Evolutionary conservation across 2,329 filamentous ascomycete species (phyloP), one percentile per base, ranked within the genome.

Genomic region (Paecilomyces dactylethromorphus): DNA sequence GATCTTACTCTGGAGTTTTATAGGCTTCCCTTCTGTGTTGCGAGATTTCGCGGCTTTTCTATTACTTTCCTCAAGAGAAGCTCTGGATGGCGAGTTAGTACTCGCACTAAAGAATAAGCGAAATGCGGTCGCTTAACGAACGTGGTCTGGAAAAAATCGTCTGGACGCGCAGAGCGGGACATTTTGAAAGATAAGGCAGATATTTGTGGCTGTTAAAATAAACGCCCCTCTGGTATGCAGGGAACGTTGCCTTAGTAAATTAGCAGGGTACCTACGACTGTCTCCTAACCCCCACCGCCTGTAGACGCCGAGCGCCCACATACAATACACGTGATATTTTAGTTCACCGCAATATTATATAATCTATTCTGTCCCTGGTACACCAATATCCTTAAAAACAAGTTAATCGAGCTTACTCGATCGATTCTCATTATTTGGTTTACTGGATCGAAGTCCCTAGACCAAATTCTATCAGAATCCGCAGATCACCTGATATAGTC

Each of bases 61-160:
- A 60, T 78, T 74, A 60, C 78, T 78, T 65, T 82, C 78, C 63
- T 71, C 72, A 52, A 77, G 65, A 26, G 83, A 77, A 53, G 83
- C 78, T 60, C 78, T 82, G 69, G 57, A 58, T 22, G 24, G 26
- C 57, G 56, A 59, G 45, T 65, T 56, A 65, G 64, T 58, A 49
- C 24, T 56, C 59, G 26, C 52, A 18, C 45, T 21, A 56, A 50
- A 26, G 35, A 56, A 35, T 55, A 45, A 52, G 53, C 21, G 53
- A 33, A 45, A 49, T 54, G 15, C 45, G 39, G 39, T 45, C 39
- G 39, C 53, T 29, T 51, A 39, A 73, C 87, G 76, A 78, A 94
- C 91, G 92, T 89, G 31, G 92, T 95, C 75, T 97, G 90, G 71
- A 97, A 97, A 79, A 95, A 97, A 70, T 94, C 86, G 31, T 89